Conservation (phyloP, 495 filamentous ascomycete genomes). For the Talaromyces stipitatus region DNA sequence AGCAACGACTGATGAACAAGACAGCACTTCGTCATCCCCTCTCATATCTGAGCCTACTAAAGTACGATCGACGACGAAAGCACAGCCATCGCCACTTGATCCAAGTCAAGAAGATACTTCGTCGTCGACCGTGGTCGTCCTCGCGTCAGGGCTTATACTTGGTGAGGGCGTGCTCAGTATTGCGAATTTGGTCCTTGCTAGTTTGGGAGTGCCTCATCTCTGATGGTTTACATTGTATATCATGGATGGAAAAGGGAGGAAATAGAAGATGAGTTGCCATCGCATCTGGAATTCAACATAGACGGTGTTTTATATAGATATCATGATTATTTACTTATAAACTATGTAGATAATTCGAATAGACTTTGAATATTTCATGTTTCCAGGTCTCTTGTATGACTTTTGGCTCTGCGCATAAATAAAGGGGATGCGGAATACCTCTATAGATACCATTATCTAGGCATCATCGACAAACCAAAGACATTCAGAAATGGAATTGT, state of each 20-base stretch:
- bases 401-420: too few species aligned
- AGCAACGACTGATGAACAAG: not conserved
- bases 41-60: not conserved
- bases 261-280: not conserved
- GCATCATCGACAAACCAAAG: too few species aligned
- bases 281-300: too few species aligned
- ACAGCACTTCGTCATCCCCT: not conserved
- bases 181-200: slow-evolving; percentile 78
- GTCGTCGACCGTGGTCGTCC: slow-evolving; percentile 51
- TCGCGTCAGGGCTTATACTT: slow-evolving; percentile 75
- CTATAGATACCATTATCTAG: too few species aligned
- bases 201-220: slow-evolving; percentile 69
- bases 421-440: too few species aligned
- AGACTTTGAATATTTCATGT: too few species aligned
- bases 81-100: not conserved
- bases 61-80: slow-evolving; percentile 16
- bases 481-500: not conserved
- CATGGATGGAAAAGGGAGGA: not conserved
- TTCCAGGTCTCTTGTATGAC: too few species aligned
- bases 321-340: not conserved
- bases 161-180: slow-evolving; percentile 95
- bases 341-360: too few species aligned
- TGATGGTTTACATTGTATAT: too few species aligned
- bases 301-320: not conserved
- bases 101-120: slow-evolving; percentile 31